Percentiles rank a stretch among this genome's conserved stretches.
Conservation (phyloP, 441 rosid genomes). For the Theobroma grandiflorum region DNA sequence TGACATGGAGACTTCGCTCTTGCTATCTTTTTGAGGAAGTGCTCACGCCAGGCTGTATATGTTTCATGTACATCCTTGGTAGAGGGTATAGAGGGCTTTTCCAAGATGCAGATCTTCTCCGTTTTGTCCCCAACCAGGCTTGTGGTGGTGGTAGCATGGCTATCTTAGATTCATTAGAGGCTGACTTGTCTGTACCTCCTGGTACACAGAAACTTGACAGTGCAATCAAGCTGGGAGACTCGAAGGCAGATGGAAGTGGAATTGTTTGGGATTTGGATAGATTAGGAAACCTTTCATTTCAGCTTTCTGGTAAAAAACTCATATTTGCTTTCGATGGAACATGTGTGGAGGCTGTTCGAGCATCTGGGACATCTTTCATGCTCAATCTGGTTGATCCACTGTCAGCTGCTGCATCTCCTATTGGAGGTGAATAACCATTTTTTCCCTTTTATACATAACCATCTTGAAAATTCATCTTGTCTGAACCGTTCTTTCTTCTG, state of each 20-base stretch:
- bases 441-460: slow-evolving; percentile 8
- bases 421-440: slow-evolving; percentile 73
- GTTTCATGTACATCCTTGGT: slow-evolving; percentile 99
- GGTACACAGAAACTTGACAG: slow-evolving; percentile 75
- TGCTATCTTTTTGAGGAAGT: slow-evolving; percentile 99
- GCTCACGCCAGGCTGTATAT: slow-evolving; percentile 95
- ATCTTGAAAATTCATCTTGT: not conserved
- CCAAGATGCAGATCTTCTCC: slow-evolving; percentile 95
- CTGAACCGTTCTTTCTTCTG: slow-evolving; percentile 16
- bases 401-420: slow-evolving; percentile 99
- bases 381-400: slow-evolving; percentile 99
- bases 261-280: slow-evolving; percentile 99
- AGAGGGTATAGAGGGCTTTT: slow-evolving; percentile 98
- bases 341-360: slow-evolving; percentile 84
- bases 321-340: slow-evolving; percentile 99
- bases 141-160: slow-evolving; percentile 99
- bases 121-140: slow-evolving; percentile 99
- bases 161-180: slow-evolving; percentile 90
- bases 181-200: slow-evolving; percentile 72
- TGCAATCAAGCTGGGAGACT: slow-evolving; percentile 76
- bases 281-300: slow-evolving; percentile 83
- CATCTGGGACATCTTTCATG: slow-evolving; percentile 85
- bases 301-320: slow-evolving; percentile 98
- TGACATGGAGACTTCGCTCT: slow-evolving; percentile 96
- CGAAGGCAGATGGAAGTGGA: slow-evolving; percentile 97